phyloP scores from a whole-genome alignment of 2,329 filamentous ascomycete genomes.

The Colletotrichum endophyticum region DNA sequence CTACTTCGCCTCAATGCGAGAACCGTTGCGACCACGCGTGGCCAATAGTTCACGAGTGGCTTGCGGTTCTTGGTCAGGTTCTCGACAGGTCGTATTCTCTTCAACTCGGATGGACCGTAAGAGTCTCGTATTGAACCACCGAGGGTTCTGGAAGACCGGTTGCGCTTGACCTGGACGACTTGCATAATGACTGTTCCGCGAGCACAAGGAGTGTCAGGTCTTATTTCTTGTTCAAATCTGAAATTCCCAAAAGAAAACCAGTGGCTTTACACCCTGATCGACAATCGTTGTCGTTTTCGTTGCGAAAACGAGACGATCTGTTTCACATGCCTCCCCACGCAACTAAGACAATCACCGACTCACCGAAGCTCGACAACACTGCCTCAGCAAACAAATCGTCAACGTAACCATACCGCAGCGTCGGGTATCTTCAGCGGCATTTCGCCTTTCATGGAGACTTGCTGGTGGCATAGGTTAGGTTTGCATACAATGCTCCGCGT shows the following conservation, averaged over 20 bases:
- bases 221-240: not conserved
- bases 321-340: not conserved
- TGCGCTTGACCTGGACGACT: rapidly evolving
- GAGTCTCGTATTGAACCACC: not conserved
- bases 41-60: not conserved
- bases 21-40: not conserved
- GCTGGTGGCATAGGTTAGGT: not conserved
- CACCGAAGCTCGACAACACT: not conserved
- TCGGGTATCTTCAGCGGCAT: not conserved
- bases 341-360: not conserved
- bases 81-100: not conserved
- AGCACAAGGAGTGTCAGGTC: not conserved
- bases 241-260: not conserved
- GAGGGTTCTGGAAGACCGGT: not conserved
- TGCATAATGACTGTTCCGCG: not conserved
- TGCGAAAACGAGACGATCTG: not conserved
- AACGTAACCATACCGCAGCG: not conserved
- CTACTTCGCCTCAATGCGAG: not conserved
- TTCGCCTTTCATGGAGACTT: not conserved
- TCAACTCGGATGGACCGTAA: not conserved
- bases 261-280: not conserved
- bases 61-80: not conserved
- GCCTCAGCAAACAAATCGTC: not conserved
- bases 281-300: not conserved
- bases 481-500: not conserved